A percentile compares a stretch with the other conserved stretches of the same genome.
Evolutionary conservation across 2,329 filamentous ascomycete species (phyloP).

Genomic region (Botrytis byssoidea): DNA sequence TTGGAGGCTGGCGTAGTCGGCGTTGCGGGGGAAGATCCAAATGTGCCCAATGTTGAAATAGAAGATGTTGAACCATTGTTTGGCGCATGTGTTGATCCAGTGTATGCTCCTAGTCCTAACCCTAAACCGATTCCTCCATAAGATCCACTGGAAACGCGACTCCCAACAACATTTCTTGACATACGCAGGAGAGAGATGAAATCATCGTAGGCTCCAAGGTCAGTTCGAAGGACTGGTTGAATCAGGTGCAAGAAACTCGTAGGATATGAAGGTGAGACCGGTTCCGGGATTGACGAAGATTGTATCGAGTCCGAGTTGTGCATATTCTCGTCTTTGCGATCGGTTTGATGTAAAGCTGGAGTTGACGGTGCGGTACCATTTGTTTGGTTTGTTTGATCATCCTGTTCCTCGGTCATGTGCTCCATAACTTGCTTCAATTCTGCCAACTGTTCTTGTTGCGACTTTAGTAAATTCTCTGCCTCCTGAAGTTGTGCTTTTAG

Average conservation of each 20-base stretch:
- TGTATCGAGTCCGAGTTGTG: slow-evolving; percentile 39
- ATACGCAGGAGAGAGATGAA: slow-evolving; percentile 75
- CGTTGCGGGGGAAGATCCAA: slow-evolving; percentile 55
- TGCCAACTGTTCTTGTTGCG: slow-evolving; percentile 87
- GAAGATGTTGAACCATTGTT: slow-evolving; percentile 63
- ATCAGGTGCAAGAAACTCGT: slow-evolving; percentile 80
- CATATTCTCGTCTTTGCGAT: slow-evolving; percentile 51
- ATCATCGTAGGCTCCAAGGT: slow-evolving; percentile 78
- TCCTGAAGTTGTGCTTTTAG: slow-evolving; percentile 82
- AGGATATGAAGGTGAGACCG: slow-evolving; percentile 54
- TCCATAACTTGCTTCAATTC: slow-evolving; percentile 94
- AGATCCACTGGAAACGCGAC: slow-evolving; percentile 70
- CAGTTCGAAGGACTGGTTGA: slow-evolving; percentile 77
- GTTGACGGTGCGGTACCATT: slow-evolving; percentile 72
- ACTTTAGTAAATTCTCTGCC: slow-evolving; percentile 79
- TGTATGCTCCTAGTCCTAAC: slow-evolving; percentile 48
- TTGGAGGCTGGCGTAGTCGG: slow-evolving; percentile 57
- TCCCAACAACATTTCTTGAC: slow-evolving; percentile 58
- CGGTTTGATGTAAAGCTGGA: slow-evolving; percentile 70
- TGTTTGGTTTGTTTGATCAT: slow-evolving; percentile 67
- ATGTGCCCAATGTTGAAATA: slow-evolving; percentile 50
- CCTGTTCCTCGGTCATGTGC: slow-evolving; percentile 70
- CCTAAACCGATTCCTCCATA: slow-evolving; percentile 56
- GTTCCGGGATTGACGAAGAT: slow-evolving; percentile 42
- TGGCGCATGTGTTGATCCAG: slow-evolving; percentile 44